Evolutionary conservation across 2,329 filamentous ascomycete genomes (phyloP).

Genomic region (Emmonsia crescens): DNA sequence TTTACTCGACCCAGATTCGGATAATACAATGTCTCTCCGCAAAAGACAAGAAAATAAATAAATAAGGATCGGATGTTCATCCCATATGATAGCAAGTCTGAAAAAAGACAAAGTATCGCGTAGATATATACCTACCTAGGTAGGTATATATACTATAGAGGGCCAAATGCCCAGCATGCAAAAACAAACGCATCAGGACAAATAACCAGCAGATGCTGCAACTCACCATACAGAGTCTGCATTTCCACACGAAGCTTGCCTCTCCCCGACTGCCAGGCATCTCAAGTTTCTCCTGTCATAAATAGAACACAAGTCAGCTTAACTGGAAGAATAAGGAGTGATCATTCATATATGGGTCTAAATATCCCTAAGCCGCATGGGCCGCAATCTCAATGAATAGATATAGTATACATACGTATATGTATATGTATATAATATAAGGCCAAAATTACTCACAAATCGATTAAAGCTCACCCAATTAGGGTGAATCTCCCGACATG

Average conservation of each 20-base stretch:
- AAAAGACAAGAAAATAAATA: too few species aligned
- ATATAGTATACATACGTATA: too few species aligned
- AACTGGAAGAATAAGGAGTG: not conserved
- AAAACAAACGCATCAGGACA: not conserved
- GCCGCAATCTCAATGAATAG: not conserved
- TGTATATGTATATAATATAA: not conserved
- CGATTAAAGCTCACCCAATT: slow-evolving; percentile 80
- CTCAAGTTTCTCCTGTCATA: slow-evolving; percentile 66
- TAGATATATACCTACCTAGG: too few species aligned
- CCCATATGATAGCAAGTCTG: not conserved
- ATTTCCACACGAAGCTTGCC: slow-evolving; percentile 99
- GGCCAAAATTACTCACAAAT: slow-evolving; percentile 48
- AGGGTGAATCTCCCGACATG: slow-evolving; percentile 79
- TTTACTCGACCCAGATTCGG: not conserved
- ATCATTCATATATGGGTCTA: not conserved
- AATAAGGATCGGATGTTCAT: not conserved
- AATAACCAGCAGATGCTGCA: not conserved
- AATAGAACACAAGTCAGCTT: slow-evolving; percentile 1
- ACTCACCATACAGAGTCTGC: slow-evolving; percentile 88
- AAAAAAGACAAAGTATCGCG: not conserved
- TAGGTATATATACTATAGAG: too few species aligned
- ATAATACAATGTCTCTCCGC: not conserved
- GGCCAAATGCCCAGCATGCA: not conserved
- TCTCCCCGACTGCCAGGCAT: slow-evolving; percentile 88
- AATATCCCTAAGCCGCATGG: not conserved